Evolutionary conservation across 2,329 filamentous ascomycete genomes (phyloP), one percentile per base, ranked within the genome.

Genomic region (Albophoma yamanashiensis): DNA sequence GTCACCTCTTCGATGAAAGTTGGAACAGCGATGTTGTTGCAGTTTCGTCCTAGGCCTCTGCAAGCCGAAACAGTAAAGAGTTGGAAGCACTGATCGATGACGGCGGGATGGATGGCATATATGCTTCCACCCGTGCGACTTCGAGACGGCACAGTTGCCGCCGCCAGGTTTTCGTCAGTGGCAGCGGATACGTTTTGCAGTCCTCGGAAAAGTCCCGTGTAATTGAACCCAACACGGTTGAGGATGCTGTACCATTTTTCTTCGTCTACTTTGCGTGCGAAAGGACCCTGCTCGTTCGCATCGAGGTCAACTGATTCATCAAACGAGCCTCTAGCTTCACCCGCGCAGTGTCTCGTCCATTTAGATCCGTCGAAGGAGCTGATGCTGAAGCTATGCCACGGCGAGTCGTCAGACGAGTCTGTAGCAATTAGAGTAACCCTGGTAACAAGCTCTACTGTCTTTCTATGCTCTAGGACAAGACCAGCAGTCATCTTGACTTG

Each of bases 81-180:
- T 43, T 74, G 72, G 38, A 74, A 60, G 55, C 69, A 68, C 17
- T 65, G 63, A 59, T 77, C 75, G 25, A 77, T 68, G 55, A 68
- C 69, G 4, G 68, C 67, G 0, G 75, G 75, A 50, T 78, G 75
- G 22, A 76, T 64, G 11, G 69, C 63, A 42, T 75, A 69, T n/a
- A 55, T 59, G 7, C 34, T 31, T 6, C 53, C 27, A 2, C 31
- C 36, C 1, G 27, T 36, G 1, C 25, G 25, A 3, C 14, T 9
- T 27, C 1, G 25, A n/a, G 15, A 36, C 8, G 45, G 50, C 17
- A 61, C 58, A 14, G 56, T 45, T 12, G 57, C 61, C 5, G 36
- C 53, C 2, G 59, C 27, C 3, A 27, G 11, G 20, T 31, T 40
- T 8, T 27, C 42, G 2, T 43, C 47, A 0, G 59, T n/a, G 2